Evolutionary conservation across 345 rosid species (phyloP).

Genomic region (Carallia pectinifolia): DNA sequence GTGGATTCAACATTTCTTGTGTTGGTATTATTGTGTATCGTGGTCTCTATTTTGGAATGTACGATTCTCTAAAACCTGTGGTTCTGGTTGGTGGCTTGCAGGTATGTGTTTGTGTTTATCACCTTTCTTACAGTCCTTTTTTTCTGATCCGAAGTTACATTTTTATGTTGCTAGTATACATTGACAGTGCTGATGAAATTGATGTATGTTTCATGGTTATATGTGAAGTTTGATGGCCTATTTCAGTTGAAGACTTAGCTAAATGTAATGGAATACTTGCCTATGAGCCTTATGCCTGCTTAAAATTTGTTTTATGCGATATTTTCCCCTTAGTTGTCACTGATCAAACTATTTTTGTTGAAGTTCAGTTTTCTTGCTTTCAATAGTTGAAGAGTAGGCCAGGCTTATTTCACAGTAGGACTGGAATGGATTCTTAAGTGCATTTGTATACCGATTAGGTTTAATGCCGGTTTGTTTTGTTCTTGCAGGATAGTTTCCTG

Average conservation of each 20-base stretch:
- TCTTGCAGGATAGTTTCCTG: slow-evolving; percentile 72
- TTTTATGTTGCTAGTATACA: too few species aligned
- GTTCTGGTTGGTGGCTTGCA: slow-evolving; percentile 51
- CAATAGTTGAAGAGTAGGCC: not conserved
- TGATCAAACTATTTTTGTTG: too few species aligned
- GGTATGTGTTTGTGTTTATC: slow-evolving; percentile 30
- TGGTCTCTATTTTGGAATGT: slow-evolving; percentile 86
- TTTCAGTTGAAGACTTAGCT: too few species aligned
- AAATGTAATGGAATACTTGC: too few species aligned
- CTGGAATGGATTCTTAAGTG: too few species aligned
- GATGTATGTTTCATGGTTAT: too few species aligned
- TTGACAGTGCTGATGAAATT: too few species aligned
- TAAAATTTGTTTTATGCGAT: too few species aligned
- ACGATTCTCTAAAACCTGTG: slow-evolving; percentile 86
- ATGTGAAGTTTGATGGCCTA: too few species aligned
- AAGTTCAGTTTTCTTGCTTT: not conserved
- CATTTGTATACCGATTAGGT: not conserved
- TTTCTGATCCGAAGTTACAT: too few species aligned
- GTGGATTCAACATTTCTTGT: slow-evolving; percentile 84
- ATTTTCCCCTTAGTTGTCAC: too few species aligned
- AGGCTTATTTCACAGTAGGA: not conserved
- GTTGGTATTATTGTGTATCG: slow-evolving; percentile 83
- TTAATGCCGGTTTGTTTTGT: not conserved
- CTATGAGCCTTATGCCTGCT: too few species aligned
- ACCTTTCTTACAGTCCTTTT: not conserved